Base-by-base conservation (phyloP, 169 alveolate species). In the Eimeria falciformis region DNA sequence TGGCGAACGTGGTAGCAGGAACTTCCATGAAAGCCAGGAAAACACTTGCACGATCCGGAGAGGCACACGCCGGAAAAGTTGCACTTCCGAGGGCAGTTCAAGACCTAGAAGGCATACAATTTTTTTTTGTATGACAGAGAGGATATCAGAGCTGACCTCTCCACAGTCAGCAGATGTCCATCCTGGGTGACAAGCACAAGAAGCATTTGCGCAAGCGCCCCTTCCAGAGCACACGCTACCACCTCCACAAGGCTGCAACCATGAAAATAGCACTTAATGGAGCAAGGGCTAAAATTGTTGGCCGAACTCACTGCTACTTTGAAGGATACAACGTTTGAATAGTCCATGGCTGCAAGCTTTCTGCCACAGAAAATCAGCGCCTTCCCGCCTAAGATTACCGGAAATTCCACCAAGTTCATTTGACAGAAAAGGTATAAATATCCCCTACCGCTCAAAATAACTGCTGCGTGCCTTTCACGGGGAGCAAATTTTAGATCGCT, bases 151-250 rank as follows among this genome's bases (percentile, higher is more conserved):
- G 11, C 65, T 50, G 46, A 87, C 92, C 92, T 87, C 92, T 25
- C 92, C 92, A 23, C 92, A 87, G 78, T 87, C 92, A 23, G 69
- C 87, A 40, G 92, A 69, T 14, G 33, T 65, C 87, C 85, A 87
- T 37, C 87, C 87, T 3, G 56, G 66, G 71, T 62, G 78, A 55
- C 92, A 87, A 29, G 82, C n/a, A 37, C 92, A 87, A 27, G 86
- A 68, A 3, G 68, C 92, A 21, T 37, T 40, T 33, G 81, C 68
- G 33, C 92, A 87, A 25, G 92, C 9, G 23, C 92, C 92, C 56
- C 68, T 27, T 45, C 92, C 92, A 1, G 92, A 87, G 43, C 92
- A 87, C 17, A 40, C n/a, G 7, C 75, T 62, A 2, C 62, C 78
- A 21, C 87, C 86, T 6, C 87, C 92, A 78, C 92, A 87, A 29